Percentiles rank a stretch among this genome's conserved stretches.
These are phyloP conservation scores for Adansonia grandidieri DNA, from an alignment of 441 rosid species.

Conservation along the genomic window DNA sequence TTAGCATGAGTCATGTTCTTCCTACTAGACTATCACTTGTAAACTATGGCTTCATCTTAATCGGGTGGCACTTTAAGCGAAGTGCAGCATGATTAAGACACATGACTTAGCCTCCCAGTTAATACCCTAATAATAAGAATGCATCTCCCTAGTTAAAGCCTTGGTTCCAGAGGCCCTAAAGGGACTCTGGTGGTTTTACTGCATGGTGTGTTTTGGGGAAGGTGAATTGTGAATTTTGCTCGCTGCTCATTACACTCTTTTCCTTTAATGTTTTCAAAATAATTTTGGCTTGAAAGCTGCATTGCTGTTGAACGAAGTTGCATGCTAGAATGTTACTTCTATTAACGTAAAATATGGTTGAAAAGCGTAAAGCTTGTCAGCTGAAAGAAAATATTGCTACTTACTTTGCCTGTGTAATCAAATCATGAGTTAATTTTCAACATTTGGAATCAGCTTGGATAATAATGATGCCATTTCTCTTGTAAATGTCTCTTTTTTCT, in stretches of 20 bases:
- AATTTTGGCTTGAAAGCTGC: neutral
- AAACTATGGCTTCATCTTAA: neutral
- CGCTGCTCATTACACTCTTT: neutral
- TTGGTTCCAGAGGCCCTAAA: neutral
- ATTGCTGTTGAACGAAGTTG: neutral
- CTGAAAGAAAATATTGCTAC: neutral
- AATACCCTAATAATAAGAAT: neutral
- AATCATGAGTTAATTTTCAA: slow-evolving; percentile 18
- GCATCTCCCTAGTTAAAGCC: slow-evolving; percentile 15
- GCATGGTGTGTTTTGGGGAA: slow-evolving; percentile 1
- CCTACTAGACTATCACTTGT: neutral
- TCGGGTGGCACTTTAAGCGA: neutral
- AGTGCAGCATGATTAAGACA: slow-evolving; percentile 13
- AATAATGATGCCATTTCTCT: neutral
- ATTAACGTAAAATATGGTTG: neutral
- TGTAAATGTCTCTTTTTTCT: neutral
- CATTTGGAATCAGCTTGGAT: neutral
- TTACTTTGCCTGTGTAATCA: neutral
- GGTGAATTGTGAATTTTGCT: slow-evolving; percentile 4
- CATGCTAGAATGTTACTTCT: neutral
- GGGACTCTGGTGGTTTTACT: neutral
- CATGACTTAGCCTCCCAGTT: neutral
- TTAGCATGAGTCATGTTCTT: slow-evolving; percentile 11
- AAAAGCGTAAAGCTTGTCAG: slow-evolving; percentile 6
- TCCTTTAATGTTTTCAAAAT: neutral